Percentiles rank a stretch among this genome's conserved stretches.
These are phyloP conservation scores for Periconia sp. DNA, from an alignment of 2,329 filamentous ascomycete species.

Conservation along the genomic window DNA sequence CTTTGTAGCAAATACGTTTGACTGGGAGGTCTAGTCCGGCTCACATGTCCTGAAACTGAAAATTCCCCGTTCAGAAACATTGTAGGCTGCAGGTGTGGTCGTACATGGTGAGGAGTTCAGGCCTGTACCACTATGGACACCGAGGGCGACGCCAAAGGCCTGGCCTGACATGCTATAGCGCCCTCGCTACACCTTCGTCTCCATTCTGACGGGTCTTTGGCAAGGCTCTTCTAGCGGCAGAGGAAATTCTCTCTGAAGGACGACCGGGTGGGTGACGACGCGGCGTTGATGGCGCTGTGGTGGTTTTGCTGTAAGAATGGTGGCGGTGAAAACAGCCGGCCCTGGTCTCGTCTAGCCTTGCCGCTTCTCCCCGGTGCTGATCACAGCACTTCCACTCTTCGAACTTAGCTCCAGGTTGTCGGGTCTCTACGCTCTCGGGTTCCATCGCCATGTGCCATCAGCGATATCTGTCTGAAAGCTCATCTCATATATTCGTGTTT, in stretches of 20 bases:
- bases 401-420: conserved; percentile 14
- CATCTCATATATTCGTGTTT: no score
- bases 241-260: conserved; percentile 13
- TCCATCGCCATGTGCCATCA: conserved; percentile 35
- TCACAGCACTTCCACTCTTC: conserved; percentile 20
- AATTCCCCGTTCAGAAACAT: conserved; percentile 21
- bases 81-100: conserved; percentile 24
- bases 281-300: conserved; percentile 14
- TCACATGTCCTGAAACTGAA: conserved; percentile 18
- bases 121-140: conserved; percentile 17
- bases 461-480: conserved; percentile 15
- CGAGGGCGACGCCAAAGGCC: conserved; percentile 17
- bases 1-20: no score
- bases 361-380: conserved; percentile 17
- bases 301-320: conserved; percentile 10
- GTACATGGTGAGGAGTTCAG: conserved; percentile 15
- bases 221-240: conserved; percentile 13
- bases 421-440: conserved; percentile 22
- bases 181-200: conserved; percentile 31
- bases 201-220: conserved; percentile 21
- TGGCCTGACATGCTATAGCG: conserved; percentile 27
- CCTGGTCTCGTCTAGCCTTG: conserved; percentile 22
- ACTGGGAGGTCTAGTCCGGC: conserved; percentile 6
- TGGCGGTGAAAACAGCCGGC: conserved; percentile 7
- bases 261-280: conserved; percentile 18